Evolutionary conservation across 371 early-diverging fungal species (phyloP).

Genomic region (Choanephora cucurbitarum): DNA sequence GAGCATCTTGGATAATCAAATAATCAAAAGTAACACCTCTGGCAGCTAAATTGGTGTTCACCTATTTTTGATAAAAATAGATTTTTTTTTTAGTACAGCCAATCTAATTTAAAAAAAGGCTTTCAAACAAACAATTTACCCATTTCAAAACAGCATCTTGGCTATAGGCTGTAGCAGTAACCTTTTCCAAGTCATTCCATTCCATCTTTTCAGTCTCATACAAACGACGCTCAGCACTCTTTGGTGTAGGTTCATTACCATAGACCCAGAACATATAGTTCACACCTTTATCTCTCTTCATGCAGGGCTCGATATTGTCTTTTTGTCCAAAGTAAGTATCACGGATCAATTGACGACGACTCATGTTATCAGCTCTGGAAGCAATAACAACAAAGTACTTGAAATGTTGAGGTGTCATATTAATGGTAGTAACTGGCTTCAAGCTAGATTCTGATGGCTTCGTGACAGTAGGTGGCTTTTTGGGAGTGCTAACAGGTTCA

Average conservation of each 20-base stretch:
- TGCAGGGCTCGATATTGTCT: slow-evolving; percentile 59
- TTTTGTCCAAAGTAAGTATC: slow-evolving; percentile 53
- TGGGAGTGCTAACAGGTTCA: background rate
- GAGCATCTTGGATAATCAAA: slow-evolving; percentile 42
- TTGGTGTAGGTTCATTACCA: slow-evolving; percentile 38
- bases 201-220: slow-evolving; percentile 62
- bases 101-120: background rate
- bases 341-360: slow-evolving; percentile 53
- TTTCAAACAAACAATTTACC: slow-evolving; percentile 27
- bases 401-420: slow-evolving; percentile 33
- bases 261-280: slow-evolving; percentile 57
- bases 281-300: slow-evolving; percentile 43
- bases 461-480: background rate
- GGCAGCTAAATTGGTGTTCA: slow-evolving; percentile 11
- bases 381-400: slow-evolving; percentile 53
- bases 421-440: slow-evolving; percentile 24
- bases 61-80: slow-evolving; percentile 6
- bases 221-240: slow-evolving; percentile 36
- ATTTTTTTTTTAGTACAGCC: slow-evolving; percentile 6
- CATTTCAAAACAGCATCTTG: slow-evolving; percentile 37
- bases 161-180: slow-evolving; percentile 23
- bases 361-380: slow-evolving; percentile 43
- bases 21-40: slow-evolving; percentile 40
- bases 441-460: background rate
- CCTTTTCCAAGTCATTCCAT: slow-evolving; percentile 46